Base-by-base conservation (phyloP, 1,284 basidiomycete genomes). In the Tausonia pullulans region DNA sequence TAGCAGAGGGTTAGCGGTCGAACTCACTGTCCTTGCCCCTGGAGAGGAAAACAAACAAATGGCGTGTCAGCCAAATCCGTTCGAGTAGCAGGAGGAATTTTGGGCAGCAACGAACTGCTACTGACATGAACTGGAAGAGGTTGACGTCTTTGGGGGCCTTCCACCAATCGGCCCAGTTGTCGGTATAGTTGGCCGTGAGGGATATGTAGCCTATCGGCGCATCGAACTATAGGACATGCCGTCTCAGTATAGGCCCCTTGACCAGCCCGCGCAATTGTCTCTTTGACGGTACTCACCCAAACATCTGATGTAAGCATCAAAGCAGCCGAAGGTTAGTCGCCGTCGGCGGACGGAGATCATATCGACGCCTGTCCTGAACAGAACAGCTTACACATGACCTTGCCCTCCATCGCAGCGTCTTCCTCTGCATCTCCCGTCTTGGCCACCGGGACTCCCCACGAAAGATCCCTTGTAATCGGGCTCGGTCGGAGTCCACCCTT, bases 131-230 rank as follows among this genome's bases (percentile, higher is more conserved):
- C 76, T 99, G 96, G 79, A 91, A 97, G 62, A 98, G 80, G 70
- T 85, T 82, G 69, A 99, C 94, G 71, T 98, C 82, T 70, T 92
- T 81, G 4, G 89, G 89, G 74, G 95, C 89, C 75, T 90, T 86
- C 96, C 96, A 99, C 96, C 96, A 99, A 74, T 87, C 81, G 75
- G 88, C 85, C 96, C 96, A 99, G 69, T 96, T 87, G 58, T 87
- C 80, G 39, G 92, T 96, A 79, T 96, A 95, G 74, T 88, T 90
- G 64, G 93, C 92, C 5, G 95, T 99, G 72, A 99, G 98, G 77
- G 92, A 96, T 4, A 91, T 87, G 76, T 99, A 99, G 63, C 96
- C 96, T 68, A 97, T 92, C 14, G 91, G 90, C 0, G 96, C 96
- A 72, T 99, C 96, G 74, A 97, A 98, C 95, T 92, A 39, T 48